phyloP scores from a whole-genome alignment of 208 protist genomes.

The Trypanosoma lewisi region DNA sequence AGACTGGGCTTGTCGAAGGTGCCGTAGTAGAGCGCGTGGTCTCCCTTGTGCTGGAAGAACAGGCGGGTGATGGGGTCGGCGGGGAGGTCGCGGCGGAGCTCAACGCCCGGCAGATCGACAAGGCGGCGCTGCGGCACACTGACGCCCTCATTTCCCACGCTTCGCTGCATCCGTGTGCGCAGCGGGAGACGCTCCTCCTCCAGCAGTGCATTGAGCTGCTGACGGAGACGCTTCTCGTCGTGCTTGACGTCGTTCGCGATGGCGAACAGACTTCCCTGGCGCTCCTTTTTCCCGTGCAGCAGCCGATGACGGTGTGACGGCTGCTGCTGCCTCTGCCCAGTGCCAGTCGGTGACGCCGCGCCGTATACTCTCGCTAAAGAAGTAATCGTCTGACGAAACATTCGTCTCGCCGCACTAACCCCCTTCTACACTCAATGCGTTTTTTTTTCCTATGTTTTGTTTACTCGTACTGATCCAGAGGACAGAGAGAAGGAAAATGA shows the following conservation, averaged over 20 bases:
- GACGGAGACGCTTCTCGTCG: constrained; percentile 66
- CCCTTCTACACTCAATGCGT: too few species aligned
- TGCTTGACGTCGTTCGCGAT: constrained; percentile 63
- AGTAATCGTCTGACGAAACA: constrained; percentile 20
- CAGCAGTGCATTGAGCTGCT: constrained; percentile 77
- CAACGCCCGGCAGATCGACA: constrained; percentile 81
- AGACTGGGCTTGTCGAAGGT: constrained; percentile 75
- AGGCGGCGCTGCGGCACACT: constrained; percentile 50
- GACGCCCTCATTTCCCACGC: constrained; percentile 3
- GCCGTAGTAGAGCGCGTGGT: constrained; percentile 90
- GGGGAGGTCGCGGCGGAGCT: constrained; percentile 77
- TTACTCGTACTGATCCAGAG: not conserved
- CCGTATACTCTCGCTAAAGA: constrained; percentile 71
- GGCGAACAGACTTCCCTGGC: constrained; percentile 74
- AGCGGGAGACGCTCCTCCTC: constrained; percentile 64
- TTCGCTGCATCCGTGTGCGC: constrained; percentile 20
- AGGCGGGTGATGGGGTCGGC: constrained; percentile 89
- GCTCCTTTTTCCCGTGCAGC: constrained; percentile 45
- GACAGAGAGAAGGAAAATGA: too few species aligned
- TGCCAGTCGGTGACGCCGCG: constrained; percentile 15
- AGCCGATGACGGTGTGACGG: constrained; percentile 29
- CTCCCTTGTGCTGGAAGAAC: constrained; percentile 92
- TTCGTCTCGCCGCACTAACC: not conserved
- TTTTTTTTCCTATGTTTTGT: not conserved
- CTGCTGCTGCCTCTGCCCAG: constrained; percentile 22